These are phyloP conservation scores for Symbiodinium pilosum DNA, from an alignment of 73 alveolate species.

Conservation along the genomic window DNA sequence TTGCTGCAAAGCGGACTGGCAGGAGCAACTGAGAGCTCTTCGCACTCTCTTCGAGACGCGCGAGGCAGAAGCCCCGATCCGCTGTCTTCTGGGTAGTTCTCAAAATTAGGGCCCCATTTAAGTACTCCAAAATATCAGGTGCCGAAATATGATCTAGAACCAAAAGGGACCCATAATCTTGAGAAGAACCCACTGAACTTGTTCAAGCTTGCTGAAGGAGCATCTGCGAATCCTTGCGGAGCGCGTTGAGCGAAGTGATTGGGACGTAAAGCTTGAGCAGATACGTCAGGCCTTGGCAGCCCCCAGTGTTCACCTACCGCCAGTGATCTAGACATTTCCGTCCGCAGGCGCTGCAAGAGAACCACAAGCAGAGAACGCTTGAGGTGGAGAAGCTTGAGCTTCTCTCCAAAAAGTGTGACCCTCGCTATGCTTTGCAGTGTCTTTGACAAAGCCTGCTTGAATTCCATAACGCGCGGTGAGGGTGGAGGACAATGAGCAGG, in stretches of 20 bases:
- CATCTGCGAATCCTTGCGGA: constrained; percentile 69
- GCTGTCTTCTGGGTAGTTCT: no score
- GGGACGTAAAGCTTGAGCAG: constrained; percentile 72
- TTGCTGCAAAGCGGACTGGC: not conserved
- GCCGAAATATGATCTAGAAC: no score
- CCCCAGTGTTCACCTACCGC: not conserved
- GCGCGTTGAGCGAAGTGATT: constrained; percentile 91
- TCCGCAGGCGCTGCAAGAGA: constrained; percentile 42
- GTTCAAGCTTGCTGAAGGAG: constrained; percentile 11
- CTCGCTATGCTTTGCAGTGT: not conserved
- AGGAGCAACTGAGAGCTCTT: constrained; percentile 54
- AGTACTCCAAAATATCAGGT: no score
- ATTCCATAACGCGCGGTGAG: not conserved
- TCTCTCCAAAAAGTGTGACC: constrained; percentile 15
- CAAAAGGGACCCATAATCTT: no score
- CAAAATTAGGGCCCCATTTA: no score
- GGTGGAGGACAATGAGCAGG: constrained; percentile 74
- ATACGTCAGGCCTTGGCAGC: constrained; percentile 54
- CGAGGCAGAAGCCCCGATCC: constrained; percentile 31
- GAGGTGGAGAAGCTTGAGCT: constrained; percentile 31
- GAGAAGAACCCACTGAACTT: no score
- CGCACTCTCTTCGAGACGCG: constrained; percentile 90
- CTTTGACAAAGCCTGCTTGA: no score
- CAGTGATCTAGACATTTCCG: not conserved
- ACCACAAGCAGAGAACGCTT: constrained; percentile 18